Evolutionary conservation across 345 rosid genomes (phyloP).

Genomic region (Barbarea vulgaris): DNA sequence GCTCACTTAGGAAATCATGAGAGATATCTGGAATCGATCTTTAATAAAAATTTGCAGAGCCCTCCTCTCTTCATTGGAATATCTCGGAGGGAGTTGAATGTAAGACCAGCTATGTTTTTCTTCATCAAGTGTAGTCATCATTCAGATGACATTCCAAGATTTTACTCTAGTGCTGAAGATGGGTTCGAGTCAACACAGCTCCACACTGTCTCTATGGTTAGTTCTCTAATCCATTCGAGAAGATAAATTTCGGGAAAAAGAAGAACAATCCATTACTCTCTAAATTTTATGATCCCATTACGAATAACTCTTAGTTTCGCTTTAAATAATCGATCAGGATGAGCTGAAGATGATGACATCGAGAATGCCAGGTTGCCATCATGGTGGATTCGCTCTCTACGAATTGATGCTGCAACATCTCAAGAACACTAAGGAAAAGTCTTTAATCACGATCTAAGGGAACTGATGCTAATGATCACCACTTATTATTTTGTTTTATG

Average conservation of each 20-base stretch:
- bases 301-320: neutral
- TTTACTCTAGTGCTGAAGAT: slow-evolving; percentile 76
- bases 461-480: neutral
- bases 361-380: slow-evolving; percentile 96
- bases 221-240: slow-evolving; percentile 1
- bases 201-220: slow-evolving; percentile 69
- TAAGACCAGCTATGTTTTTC: slow-evolving; percentile 87
- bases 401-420: slow-evolving; percentile 60
- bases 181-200: slow-evolving; percentile 88
- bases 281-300: neutral
- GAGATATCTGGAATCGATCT: neutral
- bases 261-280: slow-evolving; percentile 1
- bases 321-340: slow-evolving; percentile 41
- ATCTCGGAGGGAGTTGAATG: slow-evolving; percentile 74
- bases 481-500: neutral
- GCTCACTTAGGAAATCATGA: neutral
- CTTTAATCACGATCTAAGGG: neutral
- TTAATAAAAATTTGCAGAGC: slow-evolving; percentile 51
- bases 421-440: slow-evolving; percentile 28
- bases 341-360: slow-evolving; percentile 65
- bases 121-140: slow-evolving; percentile 64
- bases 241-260: neutral
- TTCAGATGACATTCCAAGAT: slow-evolving; percentile 68
- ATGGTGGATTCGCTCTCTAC: slow-evolving; percentile 83
- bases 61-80: slow-evolving; percentile 71